Evolutionary conservation across 2,329 filamentous ascomycete species (phyloP), one percentile per base, ranked within the genome.

Genomic region (Aspergillus sp.): DNA sequence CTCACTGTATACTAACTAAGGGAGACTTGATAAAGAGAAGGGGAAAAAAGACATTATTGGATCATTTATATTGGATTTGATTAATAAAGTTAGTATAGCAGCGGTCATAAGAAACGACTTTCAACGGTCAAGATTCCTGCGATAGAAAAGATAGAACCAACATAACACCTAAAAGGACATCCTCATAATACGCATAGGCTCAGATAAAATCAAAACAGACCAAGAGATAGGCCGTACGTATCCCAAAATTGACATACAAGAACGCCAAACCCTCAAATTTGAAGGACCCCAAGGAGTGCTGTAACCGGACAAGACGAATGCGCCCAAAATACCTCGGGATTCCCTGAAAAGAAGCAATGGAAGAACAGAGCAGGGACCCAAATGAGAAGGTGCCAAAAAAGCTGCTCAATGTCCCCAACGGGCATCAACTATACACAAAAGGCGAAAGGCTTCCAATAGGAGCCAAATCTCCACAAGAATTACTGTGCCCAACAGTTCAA

Each of bases 121-220:
- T 21, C 25, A 37, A 41, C 48, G 43, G 17, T 25, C 17, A 15
- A 52, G 25, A 53, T 35, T 35, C n/a, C 27, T 35, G 45, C 17
- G 8, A 35, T 35, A 23, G 45, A 48, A 35, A 31, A 12, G 8
- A 21, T 35, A 48, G 45, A 48, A 23, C 45, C 45, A 48, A 40
- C 44, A 48, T 8, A 54, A 47, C 52, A 48, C 52, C 44, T 47
- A 40, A 33, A 37, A 47, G 7, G 27, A 46, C 44, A 46, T 53
- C 21, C 27, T 40, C 51, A 39, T 54, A 21, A 47, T 47, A 54
- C 25, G 23, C 33, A 21, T 44, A 27, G 21, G 23, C 31, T 12
- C 17, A 40, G 11, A 6, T 15, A 54, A 46, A 19, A 19, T 52
- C 15, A 40, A 43, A 12, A 44, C 31, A 43, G 8, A 33, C 12